Conservation (phyloP, 768 basidiomycete species). For the Sporobolomyces roseus region DNA sequence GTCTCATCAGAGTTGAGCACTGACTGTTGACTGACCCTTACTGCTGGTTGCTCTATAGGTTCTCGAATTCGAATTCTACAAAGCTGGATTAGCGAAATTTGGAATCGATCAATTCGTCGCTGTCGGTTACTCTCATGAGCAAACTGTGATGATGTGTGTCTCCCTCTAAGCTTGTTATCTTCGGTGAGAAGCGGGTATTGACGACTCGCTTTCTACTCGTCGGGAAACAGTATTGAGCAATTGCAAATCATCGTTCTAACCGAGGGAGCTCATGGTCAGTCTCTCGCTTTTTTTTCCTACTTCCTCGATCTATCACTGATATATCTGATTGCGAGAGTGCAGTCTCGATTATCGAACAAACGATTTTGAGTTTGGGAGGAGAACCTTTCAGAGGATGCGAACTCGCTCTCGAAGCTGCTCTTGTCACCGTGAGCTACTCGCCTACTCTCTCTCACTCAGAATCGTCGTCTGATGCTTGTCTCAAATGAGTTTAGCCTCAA, state of each 20-base stretch:
- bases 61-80: slow-evolving; percentile 34
- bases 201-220: too few relatives aligned
- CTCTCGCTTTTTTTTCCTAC: background rate
- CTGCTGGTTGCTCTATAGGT: slow-evolving; percentile 1
- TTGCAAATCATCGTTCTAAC: slow-evolving; percentile 15
- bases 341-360: slow-evolving; percentile 32
- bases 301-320: background rate
- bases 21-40: background rate
- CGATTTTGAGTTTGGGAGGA: slow-evolving; percentile 58
- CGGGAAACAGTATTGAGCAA: slow-evolving; percentile 28
- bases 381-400: slow-evolving; percentile 59
- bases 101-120: slow-evolving; percentile 13
- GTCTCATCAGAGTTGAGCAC: background rate
- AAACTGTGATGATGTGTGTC: slow-evolving; percentile 35
- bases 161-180: too few relatives aligned
- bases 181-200: too few relatives aligned
- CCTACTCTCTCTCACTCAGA: background rate
- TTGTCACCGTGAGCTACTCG: slow-evolving; percentile 61
- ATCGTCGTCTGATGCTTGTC: too few relatives aligned
- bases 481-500: slow-evolving; percentile 34
- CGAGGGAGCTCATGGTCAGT: slow-evolving; percentile 27
- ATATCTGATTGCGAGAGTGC: background rate
- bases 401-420: slow-evolving; percentile 64
- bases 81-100: slow-evolving; percentile 25
- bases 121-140: slow-evolving; percentile 21